Conservation (phyloP, 2,329 filamentous ascomycete species). For the Colletotrichum truncatum region DNA sequence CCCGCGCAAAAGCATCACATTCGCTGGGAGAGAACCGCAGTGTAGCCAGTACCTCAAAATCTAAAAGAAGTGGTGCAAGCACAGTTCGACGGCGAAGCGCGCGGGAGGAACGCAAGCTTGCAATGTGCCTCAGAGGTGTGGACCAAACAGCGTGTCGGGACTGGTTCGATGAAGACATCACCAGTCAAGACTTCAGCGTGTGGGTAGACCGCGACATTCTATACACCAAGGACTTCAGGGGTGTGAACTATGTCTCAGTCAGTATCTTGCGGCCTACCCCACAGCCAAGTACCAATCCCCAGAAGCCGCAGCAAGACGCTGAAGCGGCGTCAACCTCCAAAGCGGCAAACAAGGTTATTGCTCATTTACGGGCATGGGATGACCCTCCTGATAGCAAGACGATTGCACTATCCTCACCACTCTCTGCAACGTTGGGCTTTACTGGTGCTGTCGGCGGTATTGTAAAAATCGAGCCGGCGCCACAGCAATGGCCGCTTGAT, state of each 20-base stretch:
- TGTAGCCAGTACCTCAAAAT: slow-evolving; percentile 80
- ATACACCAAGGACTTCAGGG: slow-evolving; percentile 75
- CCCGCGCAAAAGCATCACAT: slow-evolving; percentile 74
- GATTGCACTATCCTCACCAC: slow-evolving; percentile 77
- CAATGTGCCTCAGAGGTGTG: slow-evolving; percentile 82
- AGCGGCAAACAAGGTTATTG: slow-evolving; percentile 76
- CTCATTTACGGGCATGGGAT: slow-evolving; percentile 80
- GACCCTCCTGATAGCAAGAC: slow-evolving; percentile 86
- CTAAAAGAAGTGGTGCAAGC: slow-evolving; percentile 78
- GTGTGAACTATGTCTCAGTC: slow-evolving; percentile 79
- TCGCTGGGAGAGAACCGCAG: slow-evolving; percentile 80
- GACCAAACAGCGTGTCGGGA: slow-evolving; percentile 75
- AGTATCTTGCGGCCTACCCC: slow-evolving; percentile 26
- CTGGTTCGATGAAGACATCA: slow-evolving; percentile 79
- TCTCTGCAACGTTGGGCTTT: slow-evolving; percentile 79
- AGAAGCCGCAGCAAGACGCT: slow-evolving; percentile 74
- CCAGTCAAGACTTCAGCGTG: slow-evolving; percentile 71
- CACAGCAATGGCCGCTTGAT: slow-evolving; percentile 73
- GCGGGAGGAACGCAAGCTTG: slow-evolving; percentile 73
- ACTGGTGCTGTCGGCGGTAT: slow-evolving; percentile 84
- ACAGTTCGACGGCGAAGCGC: slow-evolving; percentile 65
- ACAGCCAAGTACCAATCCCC: slow-evolving; percentile 36
- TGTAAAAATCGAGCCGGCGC: slow-evolving; percentile 85
- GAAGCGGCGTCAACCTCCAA: slow-evolving; percentile 64
- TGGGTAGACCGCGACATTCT: slow-evolving; percentile 88